Evolutionary conservation across 2,329 filamentous ascomycete species (phyloP).

Genomic region (Diaporthe ilicicola): DNA sequence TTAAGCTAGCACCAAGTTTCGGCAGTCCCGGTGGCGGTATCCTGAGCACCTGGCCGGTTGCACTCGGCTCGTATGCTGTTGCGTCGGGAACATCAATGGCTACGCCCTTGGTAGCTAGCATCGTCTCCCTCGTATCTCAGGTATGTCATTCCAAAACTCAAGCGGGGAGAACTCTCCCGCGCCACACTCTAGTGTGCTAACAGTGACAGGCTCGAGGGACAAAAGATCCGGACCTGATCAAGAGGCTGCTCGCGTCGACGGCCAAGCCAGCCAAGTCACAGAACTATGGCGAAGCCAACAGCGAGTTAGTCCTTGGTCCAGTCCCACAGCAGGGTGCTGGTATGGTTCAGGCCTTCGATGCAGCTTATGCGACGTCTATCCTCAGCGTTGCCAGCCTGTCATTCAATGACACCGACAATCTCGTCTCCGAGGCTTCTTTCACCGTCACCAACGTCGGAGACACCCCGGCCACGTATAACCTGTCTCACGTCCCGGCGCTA

Average conservation of each 20-base stretch:
- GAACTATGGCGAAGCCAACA: slow-evolving; percentile 41
- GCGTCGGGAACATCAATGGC: slow-evolving; percentile 69
- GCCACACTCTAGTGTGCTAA: background rate
- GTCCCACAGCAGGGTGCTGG: slow-evolving; percentile 54
- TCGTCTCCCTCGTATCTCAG: slow-evolving; percentile 28
- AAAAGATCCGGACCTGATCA: slow-evolving; percentile 5
- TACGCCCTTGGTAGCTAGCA: slow-evolving; percentile 52
- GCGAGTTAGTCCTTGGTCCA: slow-evolving; percentile 38
- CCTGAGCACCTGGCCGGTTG: slow-evolving; percentile 63
- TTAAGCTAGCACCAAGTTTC: slow-evolving; percentile 63
- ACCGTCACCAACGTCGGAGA: slow-evolving; percentile 49
- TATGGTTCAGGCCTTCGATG: slow-evolving; percentile 51
- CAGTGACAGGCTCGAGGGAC: slow-evolving; percentile 14
- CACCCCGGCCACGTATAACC: slow-evolving; percentile 46
- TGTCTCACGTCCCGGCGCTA: slow-evolving; percentile 45
- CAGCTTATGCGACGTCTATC: slow-evolving; percentile 47
- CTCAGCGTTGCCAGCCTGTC: slow-evolving; percentile 48
- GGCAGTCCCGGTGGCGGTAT: slow-evolving; percentile 65
- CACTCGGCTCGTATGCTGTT: slow-evolving; percentile 58
- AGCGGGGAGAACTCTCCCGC: too few species aligned
- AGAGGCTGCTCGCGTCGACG: slow-evolving; percentile 19
- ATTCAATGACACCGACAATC: slow-evolving; percentile 55
- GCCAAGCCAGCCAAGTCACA: slow-evolving; percentile 41
- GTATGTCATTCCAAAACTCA: background rate
- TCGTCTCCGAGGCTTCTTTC: slow-evolving; percentile 40